phyloP scores from a whole-genome alignment of 106 monocot species.

The Narthecium ossifragum region DNA sequence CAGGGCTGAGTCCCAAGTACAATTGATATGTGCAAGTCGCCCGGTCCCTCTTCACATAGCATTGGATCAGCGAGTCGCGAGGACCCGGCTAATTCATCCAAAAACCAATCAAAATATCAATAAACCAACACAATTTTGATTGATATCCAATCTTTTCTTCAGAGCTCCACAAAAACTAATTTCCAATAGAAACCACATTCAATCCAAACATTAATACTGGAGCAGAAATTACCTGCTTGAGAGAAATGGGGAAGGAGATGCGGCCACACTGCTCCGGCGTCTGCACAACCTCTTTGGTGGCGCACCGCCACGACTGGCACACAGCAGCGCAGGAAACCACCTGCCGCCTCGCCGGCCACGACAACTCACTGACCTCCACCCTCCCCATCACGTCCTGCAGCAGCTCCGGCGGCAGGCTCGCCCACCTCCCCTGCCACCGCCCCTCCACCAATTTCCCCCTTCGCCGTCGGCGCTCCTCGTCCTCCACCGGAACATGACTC shows the following conservation, averaged over 20 bases:
- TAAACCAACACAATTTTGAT: neutral
- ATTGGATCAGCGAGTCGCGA: neutral
- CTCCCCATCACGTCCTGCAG: slow-evolving; percentile 16
- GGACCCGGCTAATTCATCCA: neutral
- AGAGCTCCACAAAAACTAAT: neutral
- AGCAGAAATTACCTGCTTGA: slow-evolving; percentile 23
- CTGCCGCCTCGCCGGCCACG: slow-evolving; percentile 12
- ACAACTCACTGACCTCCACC: slow-evolving; percentile 9
- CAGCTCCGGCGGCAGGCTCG: slow-evolving; percentile 8
- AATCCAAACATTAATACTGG: neutral
- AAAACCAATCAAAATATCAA: neutral
- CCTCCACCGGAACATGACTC: too few relatives aligned
- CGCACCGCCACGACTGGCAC: slow-evolving; percentile 12
- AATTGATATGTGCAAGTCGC: neutral
- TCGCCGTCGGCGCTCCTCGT: too few relatives aligned
- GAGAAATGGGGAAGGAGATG: slow-evolving; percentile 15
- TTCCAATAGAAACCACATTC: neutral
- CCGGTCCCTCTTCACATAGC: slow-evolving; percentile 9
- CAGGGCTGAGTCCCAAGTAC: slow-evolving; percentile 10
- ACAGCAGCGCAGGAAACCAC: slow-evolving; percentile 13
- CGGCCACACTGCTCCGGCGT: slow-evolving; percentile 7
- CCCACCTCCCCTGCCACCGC: slow-evolving; percentile 12
- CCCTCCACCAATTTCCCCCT: too few relatives aligned
- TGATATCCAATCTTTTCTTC: too few relatives aligned
- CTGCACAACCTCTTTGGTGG: slow-evolving; percentile 7